Evolutionary conservation across 768 basidiomycete genomes (phyloP).

Genomic region (Tulasnella sp.): DNA sequence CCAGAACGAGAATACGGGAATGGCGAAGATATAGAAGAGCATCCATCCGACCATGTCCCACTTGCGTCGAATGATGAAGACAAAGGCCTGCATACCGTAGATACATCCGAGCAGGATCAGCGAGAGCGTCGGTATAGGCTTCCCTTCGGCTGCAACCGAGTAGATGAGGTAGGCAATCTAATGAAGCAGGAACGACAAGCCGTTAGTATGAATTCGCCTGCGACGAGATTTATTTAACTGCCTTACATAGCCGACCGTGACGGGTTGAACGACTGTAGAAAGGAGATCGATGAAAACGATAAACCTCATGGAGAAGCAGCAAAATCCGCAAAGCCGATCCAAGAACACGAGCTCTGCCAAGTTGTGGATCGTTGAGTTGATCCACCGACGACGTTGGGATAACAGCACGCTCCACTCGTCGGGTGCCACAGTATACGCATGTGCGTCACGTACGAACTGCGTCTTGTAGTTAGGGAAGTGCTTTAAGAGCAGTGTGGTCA

Average conservation of each 20-base stretch:
- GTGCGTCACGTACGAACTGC: conserved; percentile 88
- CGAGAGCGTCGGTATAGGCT: conserved; percentile 66
- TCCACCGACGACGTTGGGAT: conserved; percentile 97
- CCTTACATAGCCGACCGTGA: conserved; percentile 83
- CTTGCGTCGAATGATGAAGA: conserved; percentile 85
- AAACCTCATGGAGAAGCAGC: conserved; percentile 99
- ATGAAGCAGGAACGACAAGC: conserved; percentile 14
- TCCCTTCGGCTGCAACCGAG: conserved; percentile 53
- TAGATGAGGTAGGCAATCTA: conserved; percentile 86
- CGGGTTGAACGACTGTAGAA: conserved; percentile 74
- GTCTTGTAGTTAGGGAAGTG: conserved; percentile 93
- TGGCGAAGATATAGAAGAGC: conserved; percentile 90
- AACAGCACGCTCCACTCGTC: conserved; percentile 90
- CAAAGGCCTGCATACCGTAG: conserved; percentile 87
- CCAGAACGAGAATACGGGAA: conserved; percentile 87
- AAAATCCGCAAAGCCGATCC: conserved; percentile 90
- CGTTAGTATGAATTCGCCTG: conserved; percentile 11
- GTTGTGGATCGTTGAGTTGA: conserved; percentile 98
- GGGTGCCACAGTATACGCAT: conserved; percentile 89
- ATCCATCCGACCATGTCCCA: conserved; percentile 99
- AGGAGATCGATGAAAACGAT: conserved; percentile 94
- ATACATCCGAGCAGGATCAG: conserved; percentile 89
- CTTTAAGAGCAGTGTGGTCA: conserved; percentile 91
- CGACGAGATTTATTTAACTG: background rate
- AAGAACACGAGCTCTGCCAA: conserved; percentile 86